Conservation (phyloP, 306 rosid genomes). For the Bauhinia variegata region DNA sequence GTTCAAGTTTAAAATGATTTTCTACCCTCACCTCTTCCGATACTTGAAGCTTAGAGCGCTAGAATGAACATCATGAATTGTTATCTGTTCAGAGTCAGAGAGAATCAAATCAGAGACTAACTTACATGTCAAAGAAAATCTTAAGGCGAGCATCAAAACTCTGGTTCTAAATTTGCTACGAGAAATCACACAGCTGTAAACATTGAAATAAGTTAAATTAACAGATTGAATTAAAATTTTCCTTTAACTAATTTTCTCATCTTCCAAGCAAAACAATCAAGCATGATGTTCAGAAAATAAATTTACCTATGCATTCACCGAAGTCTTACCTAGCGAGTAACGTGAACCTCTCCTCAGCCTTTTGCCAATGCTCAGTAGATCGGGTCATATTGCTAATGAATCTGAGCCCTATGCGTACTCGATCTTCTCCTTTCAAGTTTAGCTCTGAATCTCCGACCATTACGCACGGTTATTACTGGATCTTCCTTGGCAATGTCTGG, state of each 20-base stretch:
- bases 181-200: constrained; percentile 67
- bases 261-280: constrained; percentile 14
- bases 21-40: too few relatives aligned
- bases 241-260: constrained; percentile 8
- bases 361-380: constrained; percentile 55
- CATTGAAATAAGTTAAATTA: too few relatives aligned
- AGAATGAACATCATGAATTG: neutral
- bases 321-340: constrained; percentile 73
- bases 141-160: constrained; percentile 98
- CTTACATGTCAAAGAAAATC: constrained; percentile 92
- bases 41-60: neutral
- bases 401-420: constrained; percentile 68
- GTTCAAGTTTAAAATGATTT: neutral
- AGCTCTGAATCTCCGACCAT: constrained; percentile 62
- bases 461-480: constrained; percentile 49
- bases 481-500: constrained; percentile 45
- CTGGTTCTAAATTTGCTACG: constrained; percentile 87
- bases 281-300: too few relatives aligned
- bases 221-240: neutral
- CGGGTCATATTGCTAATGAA: constrained; percentile 70
- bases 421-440: constrained; percentile 77
- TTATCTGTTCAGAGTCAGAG: neutral
- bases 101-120: neutral
- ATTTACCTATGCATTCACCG: constrained; percentile 84
- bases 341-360: constrained; percentile 67